phyloP scores from a whole-genome alignment of 177 flowering plant species.

The Vitis hybrid region DNA sequence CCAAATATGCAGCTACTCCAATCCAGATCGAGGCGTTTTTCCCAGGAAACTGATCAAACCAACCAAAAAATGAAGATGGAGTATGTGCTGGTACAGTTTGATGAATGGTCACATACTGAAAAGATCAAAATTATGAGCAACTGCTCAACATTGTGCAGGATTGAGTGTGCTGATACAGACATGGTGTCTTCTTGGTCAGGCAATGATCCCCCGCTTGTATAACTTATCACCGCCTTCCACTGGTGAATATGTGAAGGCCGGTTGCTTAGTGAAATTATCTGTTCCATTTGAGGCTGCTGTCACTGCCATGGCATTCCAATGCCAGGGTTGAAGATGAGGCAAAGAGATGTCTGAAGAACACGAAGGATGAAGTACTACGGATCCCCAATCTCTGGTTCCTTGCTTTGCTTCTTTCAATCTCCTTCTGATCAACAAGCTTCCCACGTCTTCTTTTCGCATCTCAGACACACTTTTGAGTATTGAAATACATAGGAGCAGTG shows the following conservation, averaged over 20 bases:
- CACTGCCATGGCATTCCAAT: constrained; percentile 63
- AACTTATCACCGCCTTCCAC: constrained; percentile 81
- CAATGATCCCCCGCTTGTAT: constrained; percentile 49
- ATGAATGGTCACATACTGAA: background rate
- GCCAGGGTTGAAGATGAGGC: constrained; percentile 77
- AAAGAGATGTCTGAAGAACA: constrained; percentile 24
- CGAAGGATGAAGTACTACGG: constrained; percentile 60
- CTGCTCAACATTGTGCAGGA: too few species aligned
- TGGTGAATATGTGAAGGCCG: constrained; percentile 37
- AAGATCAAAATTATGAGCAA: background rate
- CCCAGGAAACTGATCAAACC: too few species aligned
- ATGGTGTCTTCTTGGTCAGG: constrained; percentile 15
- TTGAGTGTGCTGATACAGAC: background rate
- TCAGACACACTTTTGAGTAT: constrained; percentile 69
- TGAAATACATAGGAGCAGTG: constrained; percentile 64
- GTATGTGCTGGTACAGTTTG: too few species aligned
- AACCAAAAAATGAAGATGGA: background rate
- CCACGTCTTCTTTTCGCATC: constrained; percentile 66
- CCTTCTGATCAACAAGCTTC: constrained; percentile 61
- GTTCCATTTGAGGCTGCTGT: constrained; percentile 38
- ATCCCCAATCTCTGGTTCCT: constrained; percentile 91
- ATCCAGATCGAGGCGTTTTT: too few species aligned
- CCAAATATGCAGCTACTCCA: too few species aligned
- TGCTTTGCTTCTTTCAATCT: constrained; percentile 63
- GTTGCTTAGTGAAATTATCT: constrained; percentile 29